These are phyloP conservation scores for Phycomyces nitens DNA, from an alignment of 192 early-diverging fungal genomes.

Conservation along the genomic window DNA sequence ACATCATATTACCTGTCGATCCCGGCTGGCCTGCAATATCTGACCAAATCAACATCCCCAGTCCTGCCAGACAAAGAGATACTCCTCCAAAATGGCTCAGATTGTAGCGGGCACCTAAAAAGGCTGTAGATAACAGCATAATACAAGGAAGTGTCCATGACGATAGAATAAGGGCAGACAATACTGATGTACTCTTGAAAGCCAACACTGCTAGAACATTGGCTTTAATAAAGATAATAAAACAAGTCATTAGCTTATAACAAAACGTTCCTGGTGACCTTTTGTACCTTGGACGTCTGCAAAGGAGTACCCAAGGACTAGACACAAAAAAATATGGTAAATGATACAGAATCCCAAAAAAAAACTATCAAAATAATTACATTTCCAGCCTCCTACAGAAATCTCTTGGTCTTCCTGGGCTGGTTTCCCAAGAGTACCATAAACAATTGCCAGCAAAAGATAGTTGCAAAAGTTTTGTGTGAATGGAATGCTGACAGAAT, in stretches of 20 bases:
- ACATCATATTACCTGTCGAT: conserved; percentile 17
- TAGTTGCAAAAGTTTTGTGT: conserved; percentile 17
- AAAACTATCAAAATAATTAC: no score
- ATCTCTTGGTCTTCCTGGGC: no score
- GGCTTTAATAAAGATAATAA: conserved; percentile 6
- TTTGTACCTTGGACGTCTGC: conserved; percentile 21
- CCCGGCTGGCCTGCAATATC: conserved; percentile 11
- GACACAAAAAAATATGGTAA: conserved; percentile 1
- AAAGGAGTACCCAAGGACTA: conserved; percentile 17
- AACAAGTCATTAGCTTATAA: background rate
- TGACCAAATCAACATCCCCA: conserved; percentile 25
- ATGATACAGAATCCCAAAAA: no score
- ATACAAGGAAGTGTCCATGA: conserved; percentile 35
- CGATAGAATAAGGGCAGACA: conserved; percentile 25
- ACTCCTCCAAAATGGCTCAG: conserved; percentile 13
- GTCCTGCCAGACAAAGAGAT: conserved; percentile 17
- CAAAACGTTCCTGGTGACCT: no score
- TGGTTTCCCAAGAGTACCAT: background rate
- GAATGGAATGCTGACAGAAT: conserved; percentile 15
- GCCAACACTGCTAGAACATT: conserved; percentile 30
- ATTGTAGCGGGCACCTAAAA: conserved; percentile 14
- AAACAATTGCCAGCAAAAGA: conserved; percentile 14
- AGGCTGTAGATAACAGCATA: conserved; percentile 20
- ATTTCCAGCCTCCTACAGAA: no score
- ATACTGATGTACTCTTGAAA: conserved; percentile 32